Evolutionary conservation across 2,329 filamentous ascomycete genomes (phyloP), one percentile per base, ranked within the genome.

Genomic region (Trichoderma asperellum): DNA sequence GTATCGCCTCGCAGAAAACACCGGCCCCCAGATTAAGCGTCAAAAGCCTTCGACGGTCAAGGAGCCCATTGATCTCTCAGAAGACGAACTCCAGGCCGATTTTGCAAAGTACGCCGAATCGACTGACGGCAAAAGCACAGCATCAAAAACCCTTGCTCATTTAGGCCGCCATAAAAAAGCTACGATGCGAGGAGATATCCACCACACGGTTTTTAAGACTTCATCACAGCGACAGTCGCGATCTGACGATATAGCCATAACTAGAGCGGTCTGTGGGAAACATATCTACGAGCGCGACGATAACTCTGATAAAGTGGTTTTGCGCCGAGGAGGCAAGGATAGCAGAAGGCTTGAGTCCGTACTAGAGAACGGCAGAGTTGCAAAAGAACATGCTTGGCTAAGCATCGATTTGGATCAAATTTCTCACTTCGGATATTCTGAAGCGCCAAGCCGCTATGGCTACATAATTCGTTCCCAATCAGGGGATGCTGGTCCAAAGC

Each of bases 1-100:
- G 14, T 12, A 27, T 29, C 60, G 21, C 18, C 49, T 53, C 18
- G 55, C 43, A n/a, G 68, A 72, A 37, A 35, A 34, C 10, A 47
- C n/a, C 5, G 69, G 64, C 12, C 70, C 72, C n/a, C 69, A 64
- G 47, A 34, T 72, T 59, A 76, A 76, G 53, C 70, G 69, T 7
- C 52, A 59, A 0, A 72, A 67, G 56, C n/a, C 53, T 32, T 37
- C 49, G 11, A 58, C 57, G 6, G 5, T n/a, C 16, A 52, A 43
- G 12, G 71, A 75, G 29, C 57, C 70, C 2, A 71, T 73, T 21
- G 71, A 75, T 1, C 69, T 59, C 0, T 78, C 75, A 1, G 77
- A 77, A 34, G 79, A 80, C 61, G 78, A 80, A 70, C 72, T 80
- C 14, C 55, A 73, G 27, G 70, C 34, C 27, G 70, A 67, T 56